Percentiles rank a stretch among this genome's conserved stretches.
Evolutionary conservation across 371 early-diverging fungal species (phyloP).

Genomic region (Mortierella sp.): DNA sequence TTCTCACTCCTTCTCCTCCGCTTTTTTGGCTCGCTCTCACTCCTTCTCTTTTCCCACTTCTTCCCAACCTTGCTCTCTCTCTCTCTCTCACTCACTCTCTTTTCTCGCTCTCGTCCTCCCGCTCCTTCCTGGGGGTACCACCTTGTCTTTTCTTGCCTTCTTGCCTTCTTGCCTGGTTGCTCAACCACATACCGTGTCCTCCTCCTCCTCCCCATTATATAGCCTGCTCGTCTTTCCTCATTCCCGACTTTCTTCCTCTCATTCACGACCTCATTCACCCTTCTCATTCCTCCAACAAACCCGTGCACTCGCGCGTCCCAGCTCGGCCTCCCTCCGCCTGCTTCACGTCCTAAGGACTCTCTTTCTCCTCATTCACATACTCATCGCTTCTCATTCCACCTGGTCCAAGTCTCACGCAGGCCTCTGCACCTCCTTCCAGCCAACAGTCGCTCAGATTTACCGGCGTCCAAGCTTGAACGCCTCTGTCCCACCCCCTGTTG

Average conservation of each 20-base stretch:
- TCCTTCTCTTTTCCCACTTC: neutral
- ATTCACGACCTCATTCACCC: neutral
- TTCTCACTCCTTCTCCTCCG: neutral
- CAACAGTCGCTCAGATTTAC: too few species aligned
- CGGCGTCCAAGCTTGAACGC: too few species aligned
- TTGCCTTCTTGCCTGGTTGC: neutral
- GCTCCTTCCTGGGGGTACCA: neutral
- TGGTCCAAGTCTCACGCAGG: too few species aligned
- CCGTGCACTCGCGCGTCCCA: too few species aligned
- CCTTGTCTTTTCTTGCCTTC: neutral
- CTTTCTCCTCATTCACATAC: too few species aligned
- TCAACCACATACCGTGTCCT: neutral
- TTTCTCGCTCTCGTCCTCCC: neutral
- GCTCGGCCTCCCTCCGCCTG: too few species aligned
- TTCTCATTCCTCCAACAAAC: neutral
- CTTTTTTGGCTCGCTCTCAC: neutral
- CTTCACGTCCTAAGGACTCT: too few species aligned
- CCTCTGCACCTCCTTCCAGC: too few species aligned
- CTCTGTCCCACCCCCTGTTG: too few species aligned
- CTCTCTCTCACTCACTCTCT: neutral
- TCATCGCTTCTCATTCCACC: too few species aligned
- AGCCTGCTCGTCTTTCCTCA: neutral
- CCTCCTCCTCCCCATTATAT: too few species aligned
- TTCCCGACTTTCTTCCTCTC: neutral
- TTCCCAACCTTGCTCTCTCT: neutral